A percentile compares a stretch with the other conserved stretches of the same genome.
These are phyloP conservation scores for Diplodia scrobiculata DNA, from an alignment of 2,329 filamentous ascomycete genomes.

Conservation along the genomic window DNA sequence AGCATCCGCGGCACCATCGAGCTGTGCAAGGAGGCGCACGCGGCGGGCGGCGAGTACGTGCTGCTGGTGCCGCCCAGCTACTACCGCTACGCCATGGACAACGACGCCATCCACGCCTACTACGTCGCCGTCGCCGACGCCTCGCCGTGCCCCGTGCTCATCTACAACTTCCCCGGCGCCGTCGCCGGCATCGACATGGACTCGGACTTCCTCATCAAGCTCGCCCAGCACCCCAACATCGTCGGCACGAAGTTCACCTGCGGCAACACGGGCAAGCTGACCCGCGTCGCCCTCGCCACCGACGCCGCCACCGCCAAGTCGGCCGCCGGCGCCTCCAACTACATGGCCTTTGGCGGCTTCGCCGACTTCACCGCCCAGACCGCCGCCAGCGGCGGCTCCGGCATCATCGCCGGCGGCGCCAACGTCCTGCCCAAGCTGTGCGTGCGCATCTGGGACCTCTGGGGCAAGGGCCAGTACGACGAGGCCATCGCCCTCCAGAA, in stretches of 20 bases:
- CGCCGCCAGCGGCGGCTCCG: constrained; percentile 73
- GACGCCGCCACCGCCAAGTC: constrained; percentile 66
- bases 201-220: constrained; percentile 78
- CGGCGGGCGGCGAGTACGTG: constrained; percentile 76
- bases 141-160: constrained; percentile 73
- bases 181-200: constrained; percentile 88
- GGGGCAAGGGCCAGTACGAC: constrained; percentile 69
- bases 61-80: constrained; percentile 80
- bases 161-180: constrained; percentile 91
- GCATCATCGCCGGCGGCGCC: constrained; percentile 82
- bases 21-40: constrained; percentile 66
- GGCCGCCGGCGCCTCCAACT: constrained; percentile 46
- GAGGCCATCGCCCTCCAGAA: constrained; percentile 77
- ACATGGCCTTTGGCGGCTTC: constrained; percentile 86
- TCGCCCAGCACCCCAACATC: constrained; percentile 80
- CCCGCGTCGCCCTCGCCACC: constrained; percentile 73
- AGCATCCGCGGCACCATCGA: constrained; percentile 80
- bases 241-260: constrained; percentile 90
- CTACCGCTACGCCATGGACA: constrained; percentile 76
- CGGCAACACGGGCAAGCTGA: constrained; percentile 86
- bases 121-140: constrained; percentile 73
- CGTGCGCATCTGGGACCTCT: constrained; percentile 76
- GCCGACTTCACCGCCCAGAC: constrained; percentile 87
- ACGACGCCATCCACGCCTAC: constrained; percentile 71
- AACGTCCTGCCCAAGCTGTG: constrained; percentile 85